Evolutionary conservation across 345 rosid genomes (phyloP).

Genomic region (Eucalyptus virginea): DNA sequence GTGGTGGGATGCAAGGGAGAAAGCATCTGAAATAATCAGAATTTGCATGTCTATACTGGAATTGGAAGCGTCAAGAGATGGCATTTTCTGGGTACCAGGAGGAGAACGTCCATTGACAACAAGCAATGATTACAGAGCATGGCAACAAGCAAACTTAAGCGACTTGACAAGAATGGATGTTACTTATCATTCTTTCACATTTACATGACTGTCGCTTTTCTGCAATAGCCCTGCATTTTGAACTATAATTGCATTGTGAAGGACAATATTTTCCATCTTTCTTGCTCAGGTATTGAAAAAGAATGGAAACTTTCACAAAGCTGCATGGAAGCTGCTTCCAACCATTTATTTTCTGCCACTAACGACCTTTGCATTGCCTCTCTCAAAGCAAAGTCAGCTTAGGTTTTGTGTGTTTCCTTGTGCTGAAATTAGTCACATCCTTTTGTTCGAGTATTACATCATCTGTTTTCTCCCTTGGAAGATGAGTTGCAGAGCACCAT

Average conservation of each 20-base stretch:
- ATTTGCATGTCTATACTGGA: conserved; percentile 66
- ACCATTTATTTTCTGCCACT: conserved; percentile 54
- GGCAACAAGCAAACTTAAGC: conserved; percentile 71
- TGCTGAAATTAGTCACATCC: neutral
- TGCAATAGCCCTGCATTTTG: neutral
- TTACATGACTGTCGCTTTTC: conserved; percentile 28
- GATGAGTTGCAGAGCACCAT: conserved; percentile 70
- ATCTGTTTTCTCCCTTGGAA: conserved; percentile 6
- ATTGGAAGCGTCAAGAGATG: conserved; percentile 87
- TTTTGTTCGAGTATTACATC: neutral
- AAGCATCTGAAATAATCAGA: conserved; percentile 55
- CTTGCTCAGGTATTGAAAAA: conserved; percentile 47
- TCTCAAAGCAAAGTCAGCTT: conserved; percentile 70
- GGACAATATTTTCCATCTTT: neutral
- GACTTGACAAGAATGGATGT: conserved; percentile 55
- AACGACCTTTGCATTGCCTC: conserved; percentile 63
- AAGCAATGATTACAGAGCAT: conserved; percentile 41
- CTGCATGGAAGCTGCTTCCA: conserved; percentile 72
- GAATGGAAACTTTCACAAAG: conserved; percentile 77
- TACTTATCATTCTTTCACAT: conserved; percentile 62
- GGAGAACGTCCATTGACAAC: conserved; percentile 26
- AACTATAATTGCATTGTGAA: neutral
- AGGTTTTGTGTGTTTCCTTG: conserved; percentile 6
- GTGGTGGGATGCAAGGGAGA: conserved; percentile 68
- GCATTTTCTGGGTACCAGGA: conserved; percentile 45